phyloP scores from a whole-genome alignment of 768 basidiomycete genomes.

The Lentinula lateritia region DNA sequence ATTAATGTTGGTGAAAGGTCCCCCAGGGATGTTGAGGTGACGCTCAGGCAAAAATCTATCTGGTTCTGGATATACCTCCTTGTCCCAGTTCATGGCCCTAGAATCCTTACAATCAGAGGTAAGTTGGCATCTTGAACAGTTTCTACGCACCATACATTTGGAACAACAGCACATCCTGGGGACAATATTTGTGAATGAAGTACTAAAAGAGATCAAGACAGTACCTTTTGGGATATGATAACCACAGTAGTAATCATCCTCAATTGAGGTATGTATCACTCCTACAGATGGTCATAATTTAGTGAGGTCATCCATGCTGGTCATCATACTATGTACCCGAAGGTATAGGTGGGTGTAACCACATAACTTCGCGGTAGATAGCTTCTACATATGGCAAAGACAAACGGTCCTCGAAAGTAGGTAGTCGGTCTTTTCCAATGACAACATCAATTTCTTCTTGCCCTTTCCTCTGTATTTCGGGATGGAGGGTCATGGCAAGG shows the following conservation, averaged over 20 bases:
- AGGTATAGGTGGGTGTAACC: background rate
- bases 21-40: background rate
- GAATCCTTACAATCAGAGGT: background rate
- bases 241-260: slow-evolving; percentile 14
- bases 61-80: slow-evolving; percentile 6
- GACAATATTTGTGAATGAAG: slow-evolving; percentile 1
- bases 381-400: slow-evolving; percentile 6
- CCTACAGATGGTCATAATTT: background rate
- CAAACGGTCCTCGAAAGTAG: slow-evolving; percentile 2
- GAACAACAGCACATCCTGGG: background rate
- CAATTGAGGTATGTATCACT: slow-evolving; percentile 10
- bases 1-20: background rate
- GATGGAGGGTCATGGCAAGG: slow-evolving; percentile 9
- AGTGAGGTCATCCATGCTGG: background rate
- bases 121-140: background rate
- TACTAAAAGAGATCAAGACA: background rate
- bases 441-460: slow-evolving; percentile 3
- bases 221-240: slow-evolving; percentile 17
- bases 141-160: slow-evolving; percentile 2
- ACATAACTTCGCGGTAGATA: background rate
- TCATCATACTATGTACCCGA: background rate
- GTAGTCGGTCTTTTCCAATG: background rate
- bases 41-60: slow-evolving; percentile 15
- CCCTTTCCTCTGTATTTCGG: background rate
- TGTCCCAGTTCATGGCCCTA: slow-evolving; percentile 4